phyloP scores from a whole-genome alignment of 1,284 basidiomycete species.

The Phellopilus nigrolimitatus region DNA sequence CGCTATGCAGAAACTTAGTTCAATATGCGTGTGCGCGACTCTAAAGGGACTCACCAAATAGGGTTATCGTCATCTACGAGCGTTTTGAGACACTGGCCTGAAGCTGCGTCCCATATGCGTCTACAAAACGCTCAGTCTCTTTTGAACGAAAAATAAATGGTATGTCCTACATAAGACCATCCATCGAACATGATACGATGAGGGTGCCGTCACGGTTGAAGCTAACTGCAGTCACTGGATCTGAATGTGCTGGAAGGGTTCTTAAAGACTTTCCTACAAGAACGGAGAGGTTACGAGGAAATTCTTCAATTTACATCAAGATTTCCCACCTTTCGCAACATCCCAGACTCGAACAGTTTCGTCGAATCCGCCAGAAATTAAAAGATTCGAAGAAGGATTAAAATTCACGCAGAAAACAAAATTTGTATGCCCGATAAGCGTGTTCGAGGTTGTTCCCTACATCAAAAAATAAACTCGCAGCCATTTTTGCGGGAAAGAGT shows the following conservation, averaged over 20 bases:
- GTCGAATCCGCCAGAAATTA: conserved; percentile 92
- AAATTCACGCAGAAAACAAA: conserved; percentile 92
- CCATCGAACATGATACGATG: conserved; percentile 91
- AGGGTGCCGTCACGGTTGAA: conserved; percentile 95
- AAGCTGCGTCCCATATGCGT: conserved; percentile 94
- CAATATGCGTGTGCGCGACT: neutral
- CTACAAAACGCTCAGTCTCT: conserved; percentile 37
- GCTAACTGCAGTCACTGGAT: conserved; percentile 89
- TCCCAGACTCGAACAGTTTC: conserved; percentile 97
- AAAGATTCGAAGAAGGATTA: conserved; percentile 82
- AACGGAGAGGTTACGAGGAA: conserved; percentile 1
- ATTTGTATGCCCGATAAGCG: conserved; percentile 82
- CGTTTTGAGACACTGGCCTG: conserved; percentile 96
- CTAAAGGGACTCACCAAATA: conserved; percentile 59
- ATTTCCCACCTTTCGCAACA: conserved; percentile 69
- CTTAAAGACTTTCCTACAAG: conserved; percentile 69
- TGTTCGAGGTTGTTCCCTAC: conserved; percentile 56
- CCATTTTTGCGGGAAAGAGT: conserved; percentile 13
- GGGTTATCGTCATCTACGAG: conserved; percentile 94
- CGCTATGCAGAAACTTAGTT: conserved; percentile 39
- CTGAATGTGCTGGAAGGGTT: conserved; percentile 90
- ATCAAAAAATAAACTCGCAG: conserved; percentile 16
- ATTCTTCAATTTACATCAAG: neutral
- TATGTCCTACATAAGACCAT: conserved; percentile 95
- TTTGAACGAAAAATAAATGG: conserved; percentile 20